Evolutionary conservation across 352 stramenopile species (phyloP), one percentile per base, ranked within the genome.

Genomic region (Elongisporangium anandrum): DNA sequence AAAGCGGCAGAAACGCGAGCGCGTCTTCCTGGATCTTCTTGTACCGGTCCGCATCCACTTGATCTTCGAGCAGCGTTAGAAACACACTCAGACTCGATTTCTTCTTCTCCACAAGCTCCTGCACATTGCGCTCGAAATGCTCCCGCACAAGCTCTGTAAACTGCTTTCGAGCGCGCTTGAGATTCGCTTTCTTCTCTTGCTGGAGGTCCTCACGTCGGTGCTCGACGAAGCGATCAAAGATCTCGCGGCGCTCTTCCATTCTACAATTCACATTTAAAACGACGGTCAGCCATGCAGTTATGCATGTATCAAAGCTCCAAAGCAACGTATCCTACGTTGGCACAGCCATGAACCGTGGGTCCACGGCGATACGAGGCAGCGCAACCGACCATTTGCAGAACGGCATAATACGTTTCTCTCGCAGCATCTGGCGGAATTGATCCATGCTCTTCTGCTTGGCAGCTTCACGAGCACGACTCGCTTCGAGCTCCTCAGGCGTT

Each of bases 381-480:
- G 81, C 85, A 12, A 89, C 85, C 49, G 81, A 90, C 85, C 85
- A 94, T 55, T 91, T 91, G 55, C 67, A 82, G 34, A 90, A 85
- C 49, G 85, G 85, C 81, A 94, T 91, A 57, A 94, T 89, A 55
- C 85, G 87, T 64, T 92, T 92, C 54, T 92, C 81, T 26, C 82
- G 75, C 54, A 94, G 62, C 85, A 94, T 87, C 23, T 75, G 63
- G 8, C 72, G 64, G 50, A 92, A 94, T 29, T 78, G 70, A 24
- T 88, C 74, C 9, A 71, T 79, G n/a, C 69, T 64, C 57, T 86
- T 76, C 15, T 67, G 56, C 21, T 92, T 69, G 41, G 72, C 71
- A 3, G 54, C 75, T 20, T 77, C 65, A 13, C 59, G 52, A 4
- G 74, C 68, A 10, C 75, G 29, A 41, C 60, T 48, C 15, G 60